Base-by-base conservation (phyloP, 2,329 filamentous ascomycete genomes). In the Pestalotiopsis sp. region DNA sequence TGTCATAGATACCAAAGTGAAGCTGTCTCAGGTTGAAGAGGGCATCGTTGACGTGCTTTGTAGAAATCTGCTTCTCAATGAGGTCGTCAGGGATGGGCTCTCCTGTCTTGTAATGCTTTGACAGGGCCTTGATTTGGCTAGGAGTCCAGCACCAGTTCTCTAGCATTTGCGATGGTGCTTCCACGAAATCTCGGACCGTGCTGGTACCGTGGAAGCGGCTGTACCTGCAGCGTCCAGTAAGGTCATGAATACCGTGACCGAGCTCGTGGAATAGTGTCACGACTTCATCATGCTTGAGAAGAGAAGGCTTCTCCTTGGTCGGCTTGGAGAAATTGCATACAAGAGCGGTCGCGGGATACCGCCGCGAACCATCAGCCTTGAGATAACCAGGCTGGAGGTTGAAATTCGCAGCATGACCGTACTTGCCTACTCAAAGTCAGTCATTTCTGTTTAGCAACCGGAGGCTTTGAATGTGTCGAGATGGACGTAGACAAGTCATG, bases 251-350 rank as follows among this genome's bases (percentile, higher is more conserved):
- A 30, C 89, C 91, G 74, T 92, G 90, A 38, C 90, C 90, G 1
- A 92, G 83, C 77, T 92, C 90, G 75, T 96, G 92, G 86, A 96
- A 95, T 10, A 95, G 85, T 0, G 92, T 94, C 11, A 94, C 90
- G 2, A 94, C 91, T 78, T 95, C 92, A 66, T 93, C 90, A 75
- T 95, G 93, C 84, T 94, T 94, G 56, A 96, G 86, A 3, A 95
- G 84, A 24, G 89, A 92, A 4, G 92, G 92, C 79, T 94, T 94
- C 76, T 87, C 91, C 10, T 88, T 82, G 1, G 91, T 92, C 2
- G 92, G 91, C 80, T 94, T 94, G 76, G 89, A 92, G 78, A 95
- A 95, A 81, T 95, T 95, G 86, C 92, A 95, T 11, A 95, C 92
- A 11, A 95, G 83, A 1, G 92, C 91, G 0, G 92, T 95, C 1